phyloP scores from a whole-genome alignment of 257 asterid genomes.

The Solanum chmielewskii region DNA sequence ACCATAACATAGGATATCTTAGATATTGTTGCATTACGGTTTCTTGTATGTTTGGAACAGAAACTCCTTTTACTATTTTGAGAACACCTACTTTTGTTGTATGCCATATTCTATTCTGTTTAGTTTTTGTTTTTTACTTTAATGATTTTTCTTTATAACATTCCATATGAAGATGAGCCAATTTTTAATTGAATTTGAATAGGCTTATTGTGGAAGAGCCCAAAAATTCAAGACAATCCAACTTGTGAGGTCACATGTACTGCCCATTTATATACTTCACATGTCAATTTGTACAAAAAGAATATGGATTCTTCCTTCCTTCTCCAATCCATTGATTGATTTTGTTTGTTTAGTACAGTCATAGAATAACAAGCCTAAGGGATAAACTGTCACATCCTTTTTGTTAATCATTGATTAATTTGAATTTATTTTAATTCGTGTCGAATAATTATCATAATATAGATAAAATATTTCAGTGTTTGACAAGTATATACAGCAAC shows the following conservation, averaged over 20 bases:
- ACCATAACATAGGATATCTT: slow-evolving; percentile 16
- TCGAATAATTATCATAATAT: background rate
- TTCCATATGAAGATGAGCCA: background rate
- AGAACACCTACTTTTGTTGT: background rate
- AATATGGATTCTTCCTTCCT: background rate
- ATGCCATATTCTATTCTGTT: background rate
- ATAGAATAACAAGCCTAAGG: background rate
- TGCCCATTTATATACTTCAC: background rate
- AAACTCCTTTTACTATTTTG: background rate
- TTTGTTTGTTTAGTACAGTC: background rate
- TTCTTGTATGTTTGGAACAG: background rate
- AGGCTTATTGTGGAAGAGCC: background rate
- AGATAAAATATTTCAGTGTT: background rate
- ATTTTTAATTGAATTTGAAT: background rate
- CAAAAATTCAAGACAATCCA: background rate
- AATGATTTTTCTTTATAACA: background rate
- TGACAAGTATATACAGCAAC: background rate
- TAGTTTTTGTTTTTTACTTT: background rate
- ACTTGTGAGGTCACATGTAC: background rate
- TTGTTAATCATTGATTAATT: background rate
- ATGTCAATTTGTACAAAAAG: background rate
- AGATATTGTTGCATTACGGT: background rate
- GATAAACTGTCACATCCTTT: no score
- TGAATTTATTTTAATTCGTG: background rate
- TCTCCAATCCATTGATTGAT: background rate